phyloP scores from a whole-genome alignment of 805 yeast genomes.

The Clavispora fructus region DNA sequence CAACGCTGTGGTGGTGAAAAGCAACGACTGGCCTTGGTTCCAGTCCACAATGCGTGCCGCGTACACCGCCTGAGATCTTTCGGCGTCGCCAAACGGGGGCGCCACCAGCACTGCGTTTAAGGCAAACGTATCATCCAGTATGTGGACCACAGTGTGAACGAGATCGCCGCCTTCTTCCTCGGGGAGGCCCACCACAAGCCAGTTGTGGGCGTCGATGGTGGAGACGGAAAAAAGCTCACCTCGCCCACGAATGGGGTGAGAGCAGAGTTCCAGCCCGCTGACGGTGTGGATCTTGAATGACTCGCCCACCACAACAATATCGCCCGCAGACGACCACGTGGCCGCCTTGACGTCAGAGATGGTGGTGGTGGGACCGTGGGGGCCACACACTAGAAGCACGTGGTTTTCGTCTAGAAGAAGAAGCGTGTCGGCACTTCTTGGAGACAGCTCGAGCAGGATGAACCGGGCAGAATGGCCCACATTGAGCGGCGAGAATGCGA shows the following conservation, averaged over 20 bases:
- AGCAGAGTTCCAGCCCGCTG: background rate
- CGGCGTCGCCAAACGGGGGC: slow-evolving; percentile 48
- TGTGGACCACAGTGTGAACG: slow-evolving; percentile 6
- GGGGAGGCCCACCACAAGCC: slow-evolving; percentile 8
- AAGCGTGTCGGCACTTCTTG: slow-evolving; percentile 6
- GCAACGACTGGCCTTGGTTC: slow-evolving; percentile 23
- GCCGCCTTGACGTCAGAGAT: slow-evolving; percentile 1
- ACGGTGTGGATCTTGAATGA: slow-evolving; percentile 1
- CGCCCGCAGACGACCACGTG: slow-evolving; percentile 7
- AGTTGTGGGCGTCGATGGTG: slow-evolving; percentile 17
- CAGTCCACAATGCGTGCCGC: slow-evolving; percentile 36
- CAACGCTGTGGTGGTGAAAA: slow-evolving; percentile 53
- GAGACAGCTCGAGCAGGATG: slow-evolving; percentile 17
- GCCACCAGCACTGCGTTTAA: slow-evolving; percentile 38
- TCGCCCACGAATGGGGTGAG: slow-evolving; percentile 8
- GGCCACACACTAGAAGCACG: slow-evolving; percentile 2
- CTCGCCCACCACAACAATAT: slow-evolving; percentile 3
- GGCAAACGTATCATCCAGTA: background rate
- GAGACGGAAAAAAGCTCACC: slow-evolving; percentile 15
- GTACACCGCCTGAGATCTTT: slow-evolving; percentile 46
- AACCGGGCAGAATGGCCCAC: slow-evolving; percentile 4
- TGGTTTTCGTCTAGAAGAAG: background rate
- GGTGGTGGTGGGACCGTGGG: slow-evolving; percentile 1
- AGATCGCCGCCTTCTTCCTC: slow-evolving; percentile 9
- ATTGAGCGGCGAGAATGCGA: background rate